Conservation (phyloP, 768 basidiomycete genomes). For the Amanita jacksonii region DNA sequence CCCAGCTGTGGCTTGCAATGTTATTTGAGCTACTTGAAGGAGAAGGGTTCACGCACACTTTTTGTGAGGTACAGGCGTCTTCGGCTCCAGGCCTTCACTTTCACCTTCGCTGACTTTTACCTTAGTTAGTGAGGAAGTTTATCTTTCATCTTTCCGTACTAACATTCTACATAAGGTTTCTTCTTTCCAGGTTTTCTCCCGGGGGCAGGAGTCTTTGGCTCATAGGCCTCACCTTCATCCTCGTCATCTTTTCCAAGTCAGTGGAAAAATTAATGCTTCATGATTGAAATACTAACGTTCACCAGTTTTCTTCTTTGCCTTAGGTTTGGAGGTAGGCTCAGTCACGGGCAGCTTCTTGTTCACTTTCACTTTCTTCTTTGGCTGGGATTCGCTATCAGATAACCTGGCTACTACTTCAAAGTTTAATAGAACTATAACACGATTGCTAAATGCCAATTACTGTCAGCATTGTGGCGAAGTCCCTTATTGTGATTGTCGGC, state of each 20-base stretch:
- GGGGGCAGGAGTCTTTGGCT: constrained; percentile 1
- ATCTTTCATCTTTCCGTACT: constrained; percentile 1
- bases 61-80: background rate
- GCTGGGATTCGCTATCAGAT: background rate
- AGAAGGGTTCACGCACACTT: constrained; percentile 1
- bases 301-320: background rate
- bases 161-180: constrained; percentile 2
- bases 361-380: constrained; percentile 1
- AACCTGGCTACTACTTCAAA: background rate
- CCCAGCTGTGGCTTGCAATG: background rate
- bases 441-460: background rate
- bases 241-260: background rate
- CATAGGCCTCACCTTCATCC: background rate
- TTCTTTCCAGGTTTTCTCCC: background rate
- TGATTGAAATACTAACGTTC: constrained; percentile 1
- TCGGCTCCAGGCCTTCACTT: background rate
- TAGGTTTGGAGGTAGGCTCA: background rate
- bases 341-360: background rate
- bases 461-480: background rate
- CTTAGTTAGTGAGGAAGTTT: background rate
- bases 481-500: background rate
- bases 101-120: background rate
- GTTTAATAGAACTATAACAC: background rate
- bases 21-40: background rate
- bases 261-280: background rate